A percentile compares a stretch with the other conserved stretches of the same genome.
These are phyloP conservation scores for Aurifilum marmelostoma DNA, from an alignment of 2,329 filamentous ascomycete species.

Conservation along the genomic window DNA sequence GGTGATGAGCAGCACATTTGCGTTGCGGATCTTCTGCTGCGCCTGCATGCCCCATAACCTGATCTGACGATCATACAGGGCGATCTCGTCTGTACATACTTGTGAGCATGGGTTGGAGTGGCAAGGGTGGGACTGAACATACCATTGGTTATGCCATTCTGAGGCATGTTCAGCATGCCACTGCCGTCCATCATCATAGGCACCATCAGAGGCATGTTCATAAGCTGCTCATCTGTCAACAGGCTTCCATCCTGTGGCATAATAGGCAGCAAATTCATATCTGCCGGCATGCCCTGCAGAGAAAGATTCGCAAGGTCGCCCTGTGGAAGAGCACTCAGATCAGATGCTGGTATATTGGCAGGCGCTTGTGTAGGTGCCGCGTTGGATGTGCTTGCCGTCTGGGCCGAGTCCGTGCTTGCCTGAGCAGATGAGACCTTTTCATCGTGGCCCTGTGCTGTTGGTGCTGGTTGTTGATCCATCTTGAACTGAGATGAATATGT, in stretches of 20 bases:
- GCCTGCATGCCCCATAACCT: slow-evolving; percentile 96
- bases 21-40: slow-evolving; percentile 87
- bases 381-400: slow-evolving; percentile 5
- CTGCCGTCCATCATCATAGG: slow-evolving; percentile 35
- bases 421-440: slow-evolving; percentile 33
- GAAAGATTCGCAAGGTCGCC: slow-evolving; percentile 27
- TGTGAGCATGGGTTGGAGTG: slow-evolving; percentile 2
- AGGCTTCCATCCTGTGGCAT: slow-evolving; percentile 32
- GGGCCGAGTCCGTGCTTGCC: slow-evolving; percentile 27
- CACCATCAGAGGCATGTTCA: slow-evolving; percentile 38
- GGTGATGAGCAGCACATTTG: slow-evolving; percentile 86
- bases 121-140: neutral
- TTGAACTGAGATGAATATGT: slow-evolving; percentile 12
- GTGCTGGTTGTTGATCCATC: slow-evolving; percentile 22
- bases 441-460: slow-evolving; percentile 32
- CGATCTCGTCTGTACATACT: slow-evolving; percentile 78
- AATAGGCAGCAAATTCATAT: slow-evolving; percentile 31
- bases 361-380: slow-evolving; percentile 6
- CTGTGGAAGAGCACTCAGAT: slow-evolving; percentile 17
- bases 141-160: slow-evolving; percentile 30
- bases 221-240: slow-evolving; percentile 32
- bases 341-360: slow-evolving; percentile 11
- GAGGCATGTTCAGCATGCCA: slow-evolving; percentile 25
- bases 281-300: slow-evolving; percentile 24
- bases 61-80: slow-evolving; percentile 95